These are phyloP conservation scores for Lodderomyces pseudojiufengensis DNA, from an alignment of 1,139 yeast genomes.

Conservation along the genomic window DNA sequence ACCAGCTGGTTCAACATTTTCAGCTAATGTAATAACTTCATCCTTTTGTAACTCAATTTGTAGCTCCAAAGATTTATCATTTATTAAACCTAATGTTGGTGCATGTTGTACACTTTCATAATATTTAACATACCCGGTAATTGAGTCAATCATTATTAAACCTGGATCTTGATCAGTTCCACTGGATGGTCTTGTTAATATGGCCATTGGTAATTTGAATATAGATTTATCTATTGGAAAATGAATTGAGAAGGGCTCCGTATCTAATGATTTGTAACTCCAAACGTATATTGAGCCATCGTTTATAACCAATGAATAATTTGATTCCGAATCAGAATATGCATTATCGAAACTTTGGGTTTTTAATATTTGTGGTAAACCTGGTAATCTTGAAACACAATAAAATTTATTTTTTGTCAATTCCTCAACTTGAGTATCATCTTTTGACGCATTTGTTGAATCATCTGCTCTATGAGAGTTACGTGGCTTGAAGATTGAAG, in stretches of 20 bases:
- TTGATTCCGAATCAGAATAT: constrained; percentile 49
- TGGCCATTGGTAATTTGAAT: constrained; percentile 47
- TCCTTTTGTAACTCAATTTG: constrained; percentile 38
- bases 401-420: constrained; percentile 60
- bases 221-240: constrained; percentile 29
- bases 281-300: constrained; percentile 59
- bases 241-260: constrained; percentile 54
- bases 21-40: constrained; percentile 56
- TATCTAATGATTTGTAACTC: constrained; percentile 61
- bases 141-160: constrained; percentile 53
- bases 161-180: constrained; percentile 65
- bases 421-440: constrained; percentile 37
- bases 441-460: too few relatives aligned
- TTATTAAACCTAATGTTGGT: constrained; percentile 60
- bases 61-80: constrained; percentile 39
- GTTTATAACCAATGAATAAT: constrained; percentile 53
- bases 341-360: constrained; percentile 35
- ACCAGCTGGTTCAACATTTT: constrained; percentile 74
- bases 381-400: constrained; percentile 58
- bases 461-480: too few relatives aligned
- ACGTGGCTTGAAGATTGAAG: constrained; percentile 13
- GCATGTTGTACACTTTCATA: constrained; percentile 69
- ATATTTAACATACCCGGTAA: constrained; percentile 54
- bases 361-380: constrained; percentile 45
- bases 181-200: constrained; percentile 63